Conservation (phyloP, 306 rosid species). For the Acacia acuminata region DNA sequence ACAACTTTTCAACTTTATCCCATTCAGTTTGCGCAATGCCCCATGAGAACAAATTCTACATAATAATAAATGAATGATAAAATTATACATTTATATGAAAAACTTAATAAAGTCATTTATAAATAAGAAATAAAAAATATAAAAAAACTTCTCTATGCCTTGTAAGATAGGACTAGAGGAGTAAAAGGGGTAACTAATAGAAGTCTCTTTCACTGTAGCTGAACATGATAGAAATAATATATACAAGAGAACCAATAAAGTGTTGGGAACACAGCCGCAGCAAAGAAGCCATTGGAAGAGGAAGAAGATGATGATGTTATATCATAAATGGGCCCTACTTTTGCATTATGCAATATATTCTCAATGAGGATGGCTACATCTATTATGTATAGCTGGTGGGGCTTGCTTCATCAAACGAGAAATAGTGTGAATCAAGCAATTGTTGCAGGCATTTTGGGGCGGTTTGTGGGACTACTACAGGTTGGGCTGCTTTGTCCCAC, state of each 20-base stretch:
- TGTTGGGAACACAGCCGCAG: constrained; percentile 53
- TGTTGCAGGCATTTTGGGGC: constrained; percentile 62
- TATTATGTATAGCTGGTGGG: constrained; percentile 48
- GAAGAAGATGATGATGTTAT: neutral
- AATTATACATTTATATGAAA: too few species aligned
- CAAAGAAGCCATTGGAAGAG: constrained; percentile 38
- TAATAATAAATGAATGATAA: too few species aligned
- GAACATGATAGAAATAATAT: constrained; percentile 16
- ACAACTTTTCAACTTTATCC: too few species aligned
- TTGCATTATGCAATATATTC: constrained; percentile 15
- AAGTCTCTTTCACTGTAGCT: constrained; percentile 39
- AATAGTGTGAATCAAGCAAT: constrained; percentile 77
- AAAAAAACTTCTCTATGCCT: too few species aligned
- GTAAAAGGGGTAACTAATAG: constrained; percentile 25
- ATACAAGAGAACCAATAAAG: constrained; percentile 42
- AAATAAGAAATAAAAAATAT: too few species aligned
- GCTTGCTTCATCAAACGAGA: constrained; percentile 73
- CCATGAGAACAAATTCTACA: too few species aligned
- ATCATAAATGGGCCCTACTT: constrained; percentile 31
- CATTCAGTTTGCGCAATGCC: too few species aligned
- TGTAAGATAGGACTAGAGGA: too few species aligned
- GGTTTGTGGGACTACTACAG: constrained; percentile 84
- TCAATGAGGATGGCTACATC: constrained; percentile 24
- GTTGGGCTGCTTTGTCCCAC: constrained; percentile 61
- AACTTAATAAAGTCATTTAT: too few species aligned